Percentiles rank a stretch among this genome's conserved stretches.
These are phyloP conservation scores for Trichoderma semiorbis DNA, from an alignment of 2,329 filamentous ascomycete genomes.

Conservation along the genomic window DNA sequence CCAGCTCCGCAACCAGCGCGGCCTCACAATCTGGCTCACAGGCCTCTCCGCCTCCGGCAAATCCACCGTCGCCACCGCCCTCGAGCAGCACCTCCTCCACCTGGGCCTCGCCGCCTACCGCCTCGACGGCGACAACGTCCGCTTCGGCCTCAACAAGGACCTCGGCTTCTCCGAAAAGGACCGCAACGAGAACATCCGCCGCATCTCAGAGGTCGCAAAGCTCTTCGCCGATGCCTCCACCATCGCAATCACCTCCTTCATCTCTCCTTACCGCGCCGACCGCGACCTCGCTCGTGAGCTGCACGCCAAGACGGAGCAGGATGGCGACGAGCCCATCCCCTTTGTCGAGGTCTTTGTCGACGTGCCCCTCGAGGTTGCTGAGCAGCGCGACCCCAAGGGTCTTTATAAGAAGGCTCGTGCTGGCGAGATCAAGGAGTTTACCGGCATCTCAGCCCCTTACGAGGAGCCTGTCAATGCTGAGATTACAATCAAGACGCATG, in stretches of 20 bases:
- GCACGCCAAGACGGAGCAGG: conserved; percentile 57
- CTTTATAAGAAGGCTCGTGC: conserved; percentile 95
- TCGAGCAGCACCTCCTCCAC: conserved; percentile 95
- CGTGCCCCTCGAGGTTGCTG: conserved; percentile 84
- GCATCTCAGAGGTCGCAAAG: conserved; percentile 94
- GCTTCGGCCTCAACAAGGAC: conserved; percentile 97
- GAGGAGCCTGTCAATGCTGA: conserved; percentile 84
- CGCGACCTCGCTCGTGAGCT: conserved; percentile 76
- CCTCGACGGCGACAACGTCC: conserved; percentile 96
- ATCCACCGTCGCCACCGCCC: conserved; percentile 91
- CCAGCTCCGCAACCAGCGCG: conserved; percentile 72
- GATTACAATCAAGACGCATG: conserved; percentile 79
- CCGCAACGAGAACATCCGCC: conserved; percentile 95
- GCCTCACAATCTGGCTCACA: conserved; percentile 97
- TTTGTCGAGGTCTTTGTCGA: conserved; percentile 96
- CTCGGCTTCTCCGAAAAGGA: conserved; percentile 90
- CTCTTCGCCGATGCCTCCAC: conserved; percentile 89
- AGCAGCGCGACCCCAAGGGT: conserved; percentile 94
- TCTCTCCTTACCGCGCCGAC: conserved; percentile 89
- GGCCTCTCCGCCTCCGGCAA: conserved; percentile 95
- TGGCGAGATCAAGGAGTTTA: conserved; percentile 96
- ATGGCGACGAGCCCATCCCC: conserved; percentile 65
- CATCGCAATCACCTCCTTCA: conserved; percentile 92
- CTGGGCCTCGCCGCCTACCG: conserved; percentile 81
- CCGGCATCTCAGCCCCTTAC: conserved; percentile 91